A percentile compares a stretch with the other conserved stretches of the same genome.
phyloP scores from a whole-genome alignment of 345 rosid genomes.

The Populus simonii region DNA sequence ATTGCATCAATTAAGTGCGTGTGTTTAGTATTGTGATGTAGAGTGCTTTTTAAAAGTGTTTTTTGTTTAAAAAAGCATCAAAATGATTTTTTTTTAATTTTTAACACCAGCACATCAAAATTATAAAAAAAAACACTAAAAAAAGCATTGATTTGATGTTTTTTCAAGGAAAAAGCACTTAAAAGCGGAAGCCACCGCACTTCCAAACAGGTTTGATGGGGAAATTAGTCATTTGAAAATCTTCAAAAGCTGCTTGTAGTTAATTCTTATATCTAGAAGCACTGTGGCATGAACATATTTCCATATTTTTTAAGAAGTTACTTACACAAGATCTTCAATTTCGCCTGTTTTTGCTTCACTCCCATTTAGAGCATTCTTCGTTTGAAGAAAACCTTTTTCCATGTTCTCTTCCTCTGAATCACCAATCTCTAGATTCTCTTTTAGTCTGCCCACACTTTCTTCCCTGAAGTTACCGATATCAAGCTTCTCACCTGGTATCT shows the following conservation, averaged over 20 bases:
- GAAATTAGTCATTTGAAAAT: not conserved
- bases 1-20: not conserved
- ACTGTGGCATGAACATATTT: not conserved
- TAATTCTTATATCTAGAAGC: not conserved
- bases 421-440: conserved; percentile 9
- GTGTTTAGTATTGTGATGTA: too few relatives aligned
- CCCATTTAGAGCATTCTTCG: conserved; percentile 32
- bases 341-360: conserved; percentile 37
- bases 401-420: conserved; percentile 32
- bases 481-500: conserved; percentile 29
- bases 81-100: too few relatives aligned
- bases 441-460: conserved; percentile 1
- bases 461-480: conserved; percentile 31
- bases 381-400: conserved; percentile 33
- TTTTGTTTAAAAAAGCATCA: too few relatives aligned
- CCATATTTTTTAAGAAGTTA: not conserved
- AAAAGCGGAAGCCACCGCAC: too few relatives aligned
- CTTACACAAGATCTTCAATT: conserved; percentile 50
- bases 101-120: too few relatives aligned
- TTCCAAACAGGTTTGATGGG: not conserved
- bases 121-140: too few relatives aligned
- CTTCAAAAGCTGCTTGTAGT: too few relatives aligned
- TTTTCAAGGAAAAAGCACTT: too few relatives aligned
- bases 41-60: too few relatives aligned
- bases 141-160: too few relatives aligned